A percentile compares a stretch with the other conserved stretches of the same genome.
Conservation (phyloP, 2,329 filamentous ascomycete species). For the Trichophyton mentagrophytes region DNA sequence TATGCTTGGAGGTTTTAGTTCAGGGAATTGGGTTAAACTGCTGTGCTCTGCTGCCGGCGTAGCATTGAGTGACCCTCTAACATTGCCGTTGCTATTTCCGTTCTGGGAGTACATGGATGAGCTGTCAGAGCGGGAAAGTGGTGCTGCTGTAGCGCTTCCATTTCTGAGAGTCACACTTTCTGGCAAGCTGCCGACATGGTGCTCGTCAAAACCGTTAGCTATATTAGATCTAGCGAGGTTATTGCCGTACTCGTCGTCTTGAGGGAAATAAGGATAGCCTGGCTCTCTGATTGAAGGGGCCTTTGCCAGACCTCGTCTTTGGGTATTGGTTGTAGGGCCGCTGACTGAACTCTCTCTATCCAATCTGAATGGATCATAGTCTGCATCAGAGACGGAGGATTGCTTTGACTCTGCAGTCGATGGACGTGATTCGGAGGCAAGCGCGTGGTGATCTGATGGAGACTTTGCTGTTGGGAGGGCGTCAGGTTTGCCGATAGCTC, state of each 20-base stretch:
- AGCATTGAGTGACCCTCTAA: neutral
- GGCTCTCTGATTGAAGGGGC: slow-evolving; percentile 36
- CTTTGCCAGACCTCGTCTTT: slow-evolving; percentile 30
- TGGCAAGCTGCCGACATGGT: slow-evolving; percentile 3
- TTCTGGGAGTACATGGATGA: slow-evolving; percentile 11
- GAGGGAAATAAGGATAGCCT: slow-evolving; percentile 14
- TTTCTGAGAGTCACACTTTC: slow-evolving; percentile 7
- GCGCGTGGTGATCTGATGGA: neutral
- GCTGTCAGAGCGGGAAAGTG: slow-evolving; percentile 2
- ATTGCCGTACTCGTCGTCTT: slow-evolving; percentile 33
- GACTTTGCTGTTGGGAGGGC: too few species aligned
- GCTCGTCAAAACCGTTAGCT: slow-evolving; percentile 2
- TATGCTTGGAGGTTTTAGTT: slow-evolving; percentile 26
- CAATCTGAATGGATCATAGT: slow-evolving; percentile 33
- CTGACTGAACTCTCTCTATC: slow-evolving; percentile 24
- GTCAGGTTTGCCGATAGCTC: neutral
- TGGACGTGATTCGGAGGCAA: slow-evolving; percentile 23
- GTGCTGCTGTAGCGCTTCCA: neutral
- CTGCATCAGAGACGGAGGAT: slow-evolving; percentile 27
- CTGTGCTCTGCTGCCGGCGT: slow-evolving; percentile 3
- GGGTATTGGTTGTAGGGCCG: neutral
- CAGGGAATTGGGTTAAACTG: slow-evolving; percentile 25
- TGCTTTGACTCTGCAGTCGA: slow-evolving; percentile 22
- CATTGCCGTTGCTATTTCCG: neutral
- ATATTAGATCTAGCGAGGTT: neutral